Conservation (phyloP, 2,329 filamentous ascomycete species). For the Chrysoporthe cubensis region DNA sequence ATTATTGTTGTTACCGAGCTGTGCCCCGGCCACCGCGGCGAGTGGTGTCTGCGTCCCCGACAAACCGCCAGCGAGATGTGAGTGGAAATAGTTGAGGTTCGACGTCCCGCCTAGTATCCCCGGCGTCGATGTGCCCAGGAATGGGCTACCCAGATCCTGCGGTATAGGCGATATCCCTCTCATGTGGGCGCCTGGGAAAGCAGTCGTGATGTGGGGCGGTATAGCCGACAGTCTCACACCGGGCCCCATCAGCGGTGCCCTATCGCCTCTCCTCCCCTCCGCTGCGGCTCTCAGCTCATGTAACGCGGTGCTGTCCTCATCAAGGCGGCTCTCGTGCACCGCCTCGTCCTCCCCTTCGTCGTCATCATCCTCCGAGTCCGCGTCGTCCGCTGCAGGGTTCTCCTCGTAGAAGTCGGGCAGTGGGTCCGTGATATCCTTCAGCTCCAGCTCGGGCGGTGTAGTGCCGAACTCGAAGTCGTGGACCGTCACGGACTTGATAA, state of each 20-base stretch:
- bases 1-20: conserved; percentile 52
- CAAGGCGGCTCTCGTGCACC: conserved; percentile 35
- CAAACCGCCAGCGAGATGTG: conserved; percentile 71
- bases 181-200: conserved; percentile 14
- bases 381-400: conserved; percentile 66
- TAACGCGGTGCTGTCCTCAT: conserved; percentile 37
- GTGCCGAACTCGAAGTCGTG: conserved; percentile 92
- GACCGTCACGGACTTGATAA: conserved; percentile 95
- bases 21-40: conserved; percentile 76
- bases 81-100: conserved; percentile 82
- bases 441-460: conserved; percentile 80
- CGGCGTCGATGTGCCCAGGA: conserved; percentile 62
- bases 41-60: conserved; percentile 80
- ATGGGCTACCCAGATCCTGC: conserved; percentile 57
- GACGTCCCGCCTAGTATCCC: conserved; percentile 73
- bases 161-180: conserved; percentile 30
- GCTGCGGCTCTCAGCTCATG: conserved; percentile 39
- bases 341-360: conserved; percentile 42
- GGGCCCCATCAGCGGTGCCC: conserved; percentile 27
- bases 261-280: conserved; percentile 28
- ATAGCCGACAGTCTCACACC: conserved; percentile 31
- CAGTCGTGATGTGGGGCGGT: conserved; percentile 47
- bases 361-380: conserved; percentile 48
- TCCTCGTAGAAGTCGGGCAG: conserved; percentile 96
- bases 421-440: conserved; percentile 97